Percentiles rank a stretch among this genome's conserved stretches.
These are phyloP conservation scores for Magnusiomyces clavatus DNA, from an alignment of 1,139 yeast genomes.

Conservation along the genomic window DNA sequence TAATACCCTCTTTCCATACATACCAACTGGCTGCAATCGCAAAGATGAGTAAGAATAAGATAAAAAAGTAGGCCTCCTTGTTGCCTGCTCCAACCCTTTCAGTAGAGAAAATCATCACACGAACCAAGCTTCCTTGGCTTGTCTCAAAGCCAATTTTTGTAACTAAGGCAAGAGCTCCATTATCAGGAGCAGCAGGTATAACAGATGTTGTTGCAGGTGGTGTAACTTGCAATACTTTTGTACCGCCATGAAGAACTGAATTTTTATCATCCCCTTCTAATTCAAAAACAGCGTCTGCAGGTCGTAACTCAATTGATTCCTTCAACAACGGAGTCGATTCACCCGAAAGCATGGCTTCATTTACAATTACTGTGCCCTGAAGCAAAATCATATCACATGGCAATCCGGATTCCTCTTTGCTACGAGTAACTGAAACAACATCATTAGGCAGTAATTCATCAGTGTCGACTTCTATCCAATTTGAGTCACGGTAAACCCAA, in stretches of 20 bases:
- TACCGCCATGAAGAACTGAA: constrained; percentile 90
- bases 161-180: constrained; percentile 87
- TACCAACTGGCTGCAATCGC: constrained; percentile 97
- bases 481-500: constrained; percentile 58
- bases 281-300: constrained; percentile 56
- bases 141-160: constrained; percentile 96
- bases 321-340: constrained; percentile 95
- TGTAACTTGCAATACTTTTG: constrained; percentile 89
- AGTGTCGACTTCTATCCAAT: constrained; percentile 68
- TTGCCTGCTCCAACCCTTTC: constrained; percentile 96
- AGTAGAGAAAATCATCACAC: constrained; percentile 95
- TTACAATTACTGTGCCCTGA: constrained; percentile 87
- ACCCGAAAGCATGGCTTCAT: constrained; percentile 97
- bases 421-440: constrained; percentile 77
- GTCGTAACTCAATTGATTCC: constrained; percentile 83
- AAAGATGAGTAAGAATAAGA: constrained; percentile 77
- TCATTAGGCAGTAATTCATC: constrained; percentile 86
- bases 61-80: constrained; percentile 87
- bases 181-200: constrained; percentile 59
- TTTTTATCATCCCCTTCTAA: constrained; percentile 83
- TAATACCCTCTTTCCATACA: constrained; percentile 97
- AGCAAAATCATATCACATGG: constrained; percentile 91
- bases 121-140: constrained; percentile 92
- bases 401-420: constrained; percentile 82
- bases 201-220: constrained; percentile 44